These are phyloP conservation scores for Gossypium australe DNA, from an alignment of 345 rosid genomes.

Conservation along the genomic window DNA sequence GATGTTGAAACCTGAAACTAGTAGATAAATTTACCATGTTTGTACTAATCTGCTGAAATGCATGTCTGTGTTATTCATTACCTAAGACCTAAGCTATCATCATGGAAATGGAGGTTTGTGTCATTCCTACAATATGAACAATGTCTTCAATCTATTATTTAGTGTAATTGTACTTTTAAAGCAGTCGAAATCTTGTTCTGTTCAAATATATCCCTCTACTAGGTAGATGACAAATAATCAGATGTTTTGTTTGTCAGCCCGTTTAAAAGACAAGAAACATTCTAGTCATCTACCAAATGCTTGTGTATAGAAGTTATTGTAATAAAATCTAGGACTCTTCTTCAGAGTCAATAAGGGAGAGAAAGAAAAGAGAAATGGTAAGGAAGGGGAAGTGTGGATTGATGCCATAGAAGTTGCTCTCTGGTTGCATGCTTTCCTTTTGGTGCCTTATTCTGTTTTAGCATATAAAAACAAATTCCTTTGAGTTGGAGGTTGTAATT, in stretches of 20 bases:
- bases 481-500: not conserved
- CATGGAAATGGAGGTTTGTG: not conserved
- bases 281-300: not conserved
- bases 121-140: not conserved
- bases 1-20: slow-evolving; percentile 13
- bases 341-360: not conserved
- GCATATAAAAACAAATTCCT: not conserved
- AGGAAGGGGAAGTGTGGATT: not conserved
- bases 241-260: not conserved
- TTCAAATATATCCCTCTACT: not conserved
- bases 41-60: not conserved
- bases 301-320: not conserved
- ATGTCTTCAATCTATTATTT: not conserved
- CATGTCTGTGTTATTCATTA: not conserved
- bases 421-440: not conserved
- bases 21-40: not conserved
- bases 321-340: not conserved
- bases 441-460: not conserved
- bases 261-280: not conserved
- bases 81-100: not conserved
- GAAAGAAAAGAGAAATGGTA: not conserved
- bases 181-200: not conserved
- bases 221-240: not conserved
- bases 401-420: not conserved
- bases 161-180: not conserved